phyloP scores from a whole-genome alignment of 768 basidiomycete genomes.

The Kondoa subrosea region DNA sequence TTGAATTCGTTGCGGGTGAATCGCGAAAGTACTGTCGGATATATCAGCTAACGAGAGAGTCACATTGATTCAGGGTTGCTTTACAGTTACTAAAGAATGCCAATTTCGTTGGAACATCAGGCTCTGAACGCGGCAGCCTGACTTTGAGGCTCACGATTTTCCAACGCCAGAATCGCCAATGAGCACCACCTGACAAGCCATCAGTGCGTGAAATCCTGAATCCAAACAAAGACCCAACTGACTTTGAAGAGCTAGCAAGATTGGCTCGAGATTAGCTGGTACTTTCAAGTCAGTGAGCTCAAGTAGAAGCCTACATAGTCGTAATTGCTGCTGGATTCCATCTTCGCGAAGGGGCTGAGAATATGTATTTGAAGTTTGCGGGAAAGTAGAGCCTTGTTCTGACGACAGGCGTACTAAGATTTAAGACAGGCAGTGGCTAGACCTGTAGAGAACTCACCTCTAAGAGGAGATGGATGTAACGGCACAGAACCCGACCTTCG shows the following conservation, averaged over 20 bases:
- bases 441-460: no score
- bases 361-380: no score
- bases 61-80: constrained; percentile 24
- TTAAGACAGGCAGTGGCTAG: no score
- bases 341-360: neutral
- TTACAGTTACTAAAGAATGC: constrained; percentile 44
- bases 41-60: neutral
- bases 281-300: constrained; percentile 5
- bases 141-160: constrained; percentile 66
- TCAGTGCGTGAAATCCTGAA: neutral
- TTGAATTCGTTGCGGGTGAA: constrained; percentile 99
- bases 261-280: neutral
- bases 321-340: constrained; percentile 4
- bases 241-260: constrained; percentile 99
- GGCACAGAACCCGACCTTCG: no score
- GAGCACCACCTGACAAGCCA: constrained; percentile 59
- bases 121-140: no score
- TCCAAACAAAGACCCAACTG: constrained; percentile 21
- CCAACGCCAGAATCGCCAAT: constrained; percentile 99
- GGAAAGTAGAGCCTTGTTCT: no score
- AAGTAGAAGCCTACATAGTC: constrained; percentile 5
- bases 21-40: constrained; percentile 77
- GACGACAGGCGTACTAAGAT: no score
- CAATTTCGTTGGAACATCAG: neutral
- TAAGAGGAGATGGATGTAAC: no score